Evolutionary conservation across 768 basidiomycete species (phyloP).

Genomic region (Russula earlei): DNA sequence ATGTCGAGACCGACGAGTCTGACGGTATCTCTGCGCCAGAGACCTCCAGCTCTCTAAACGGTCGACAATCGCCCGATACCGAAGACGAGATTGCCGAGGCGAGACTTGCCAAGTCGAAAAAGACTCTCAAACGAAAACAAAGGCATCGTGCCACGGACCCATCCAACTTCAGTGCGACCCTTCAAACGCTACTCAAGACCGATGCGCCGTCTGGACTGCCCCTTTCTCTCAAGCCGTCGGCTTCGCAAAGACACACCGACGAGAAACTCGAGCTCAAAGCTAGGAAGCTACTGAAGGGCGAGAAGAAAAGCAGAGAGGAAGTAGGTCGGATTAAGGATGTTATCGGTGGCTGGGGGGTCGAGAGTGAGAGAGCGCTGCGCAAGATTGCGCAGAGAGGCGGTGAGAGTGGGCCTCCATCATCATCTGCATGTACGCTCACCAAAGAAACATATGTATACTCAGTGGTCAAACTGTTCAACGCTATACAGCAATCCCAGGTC

Average conservation of each 20-base stretch:
- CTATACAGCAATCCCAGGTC: slow-evolving; percentile 72
- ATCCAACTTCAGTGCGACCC: slow-evolving; percentile 62
- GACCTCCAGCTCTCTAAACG: slow-evolving; percentile 19
- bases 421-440: background rate
- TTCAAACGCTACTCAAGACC: slow-evolving; percentile 64
- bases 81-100: slow-evolving; percentile 55
- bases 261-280: slow-evolving; percentile 67
- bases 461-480: slow-evolving; percentile 86
- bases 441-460: background rate
- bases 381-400: slow-evolving; percentile 85
- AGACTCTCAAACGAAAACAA: slow-evolving; percentile 76
- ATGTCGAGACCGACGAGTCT: slow-evolving; percentile 10
- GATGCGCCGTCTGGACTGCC: slow-evolving; percentile 61
- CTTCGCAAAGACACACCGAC: slow-evolving; percentile 58
- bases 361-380: slow-evolving; percentile 63
- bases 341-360: slow-evolving; percentile 85
- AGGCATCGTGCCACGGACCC: slow-evolving; percentile 74
- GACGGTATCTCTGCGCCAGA: slow-evolving; percentile 19
- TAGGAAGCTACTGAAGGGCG: slow-evolving; percentile 58
- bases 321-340: slow-evolving; percentile 55
- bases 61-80: slow-evolving; percentile 33
- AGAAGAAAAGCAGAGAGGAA: slow-evolving; percentile 68
- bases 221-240: slow-evolving; percentile 70
- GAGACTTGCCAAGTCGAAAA: slow-evolving; percentile 56
- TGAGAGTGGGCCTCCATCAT: slow-evolving; percentile 27